These are phyloP conservation scores for Raphanus raphanistrum DNA, from an alignment of 345 rosid species.

Conservation along the genomic window DNA sequence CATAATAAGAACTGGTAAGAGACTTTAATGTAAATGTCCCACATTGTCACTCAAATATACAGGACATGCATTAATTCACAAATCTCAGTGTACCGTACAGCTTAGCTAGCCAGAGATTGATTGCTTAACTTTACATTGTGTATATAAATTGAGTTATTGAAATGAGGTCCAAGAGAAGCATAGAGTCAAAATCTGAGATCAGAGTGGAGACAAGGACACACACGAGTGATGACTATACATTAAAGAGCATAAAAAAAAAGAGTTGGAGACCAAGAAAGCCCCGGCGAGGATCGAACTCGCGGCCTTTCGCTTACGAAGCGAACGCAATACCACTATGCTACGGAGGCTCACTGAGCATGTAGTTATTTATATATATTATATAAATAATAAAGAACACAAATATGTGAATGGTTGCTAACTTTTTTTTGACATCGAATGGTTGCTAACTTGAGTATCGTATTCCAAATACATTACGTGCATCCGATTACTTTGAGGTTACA, in stretches of 20 bases:
- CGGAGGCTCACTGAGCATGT: slow-evolving; percentile 44
- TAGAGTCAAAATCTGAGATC: slow-evolving; percentile 26
- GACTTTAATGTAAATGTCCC: too few relatives aligned
- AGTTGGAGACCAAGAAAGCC: slow-evolving; percentile 25
- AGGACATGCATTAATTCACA: not conserved
- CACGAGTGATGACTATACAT: not conserved
- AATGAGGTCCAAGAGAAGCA: not conserved
- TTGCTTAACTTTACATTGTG: not conserved
- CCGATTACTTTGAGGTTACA: too few relatives aligned
- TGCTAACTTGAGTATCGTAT: too few relatives aligned
- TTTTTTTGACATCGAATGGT: too few relatives aligned
- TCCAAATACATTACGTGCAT: too few relatives aligned
- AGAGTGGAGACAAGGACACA: slow-evolving; percentile 1
- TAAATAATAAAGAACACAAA: too few relatives aligned
- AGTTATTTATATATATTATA: too few relatives aligned
- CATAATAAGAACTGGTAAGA: too few relatives aligned
- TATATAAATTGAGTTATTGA: not conserved
- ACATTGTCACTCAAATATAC: not conserved
- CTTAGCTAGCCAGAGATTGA: not conserved
- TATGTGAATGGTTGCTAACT: too few relatives aligned
- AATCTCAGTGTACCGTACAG: not conserved
- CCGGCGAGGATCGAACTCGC: slow-evolving; percentile 98
- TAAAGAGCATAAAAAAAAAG: too few relatives aligned
- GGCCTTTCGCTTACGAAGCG: slow-evolving; percentile 99
- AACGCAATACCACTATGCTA: slow-evolving; percentile 99